Conservation (phyloP, 2,329 filamentous ascomycete species). For the Amesomyces nigricolor region DNA sequence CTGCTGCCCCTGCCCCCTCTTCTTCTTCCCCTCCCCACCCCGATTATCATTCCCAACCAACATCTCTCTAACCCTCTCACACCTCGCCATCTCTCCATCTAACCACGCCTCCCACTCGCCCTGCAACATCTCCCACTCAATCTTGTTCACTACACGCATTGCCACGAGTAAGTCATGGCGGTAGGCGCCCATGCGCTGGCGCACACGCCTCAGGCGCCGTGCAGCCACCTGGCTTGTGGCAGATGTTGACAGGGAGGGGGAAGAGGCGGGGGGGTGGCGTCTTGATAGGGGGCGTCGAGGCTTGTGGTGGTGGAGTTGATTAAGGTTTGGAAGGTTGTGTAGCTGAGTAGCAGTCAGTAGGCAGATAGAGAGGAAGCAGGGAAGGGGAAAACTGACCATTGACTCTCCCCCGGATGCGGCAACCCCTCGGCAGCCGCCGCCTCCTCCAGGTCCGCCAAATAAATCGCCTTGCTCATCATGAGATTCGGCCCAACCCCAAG, state of each 20-base stretch:
- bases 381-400: slow-evolving; percentile 36
- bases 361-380: neutral
- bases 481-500: slow-evolving; percentile 74
- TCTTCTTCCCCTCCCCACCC: slow-evolving; percentile 10
- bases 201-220: slow-evolving; percentile 66
- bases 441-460: slow-evolving; percentile 72
- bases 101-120: slow-evolving; percentile 96
- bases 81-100: slow-evolving; percentile 68
- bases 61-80: slow-evolving; percentile 51
- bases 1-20: neutral
- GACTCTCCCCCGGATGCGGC: slow-evolving; percentile 39
- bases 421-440: slow-evolving; percentile 38
- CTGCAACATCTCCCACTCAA: slow-evolving; percentile 79
- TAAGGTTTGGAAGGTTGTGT: slow-evolving; percentile 56
- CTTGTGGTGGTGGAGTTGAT: slow-evolving; percentile 52
- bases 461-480: slow-evolving; percentile 80
- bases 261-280: slow-evolving; percentile 31
- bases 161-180: slow-evolving; percentile 88
- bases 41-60: slow-evolving; percentile 4
- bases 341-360: slow-evolving; percentile 35
- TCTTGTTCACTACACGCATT: slow-evolving; percentile 79
- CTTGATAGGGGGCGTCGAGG: slow-evolving; percentile 51
- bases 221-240: slow-evolving; percentile 50
- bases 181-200: slow-evolving; percentile 76
- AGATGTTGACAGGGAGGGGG: slow-evolving; percentile 24